Evolutionary conservation across 441 rosid genomes (phyloP).

Genomic region (Dalechampia spathulata): DNA sequence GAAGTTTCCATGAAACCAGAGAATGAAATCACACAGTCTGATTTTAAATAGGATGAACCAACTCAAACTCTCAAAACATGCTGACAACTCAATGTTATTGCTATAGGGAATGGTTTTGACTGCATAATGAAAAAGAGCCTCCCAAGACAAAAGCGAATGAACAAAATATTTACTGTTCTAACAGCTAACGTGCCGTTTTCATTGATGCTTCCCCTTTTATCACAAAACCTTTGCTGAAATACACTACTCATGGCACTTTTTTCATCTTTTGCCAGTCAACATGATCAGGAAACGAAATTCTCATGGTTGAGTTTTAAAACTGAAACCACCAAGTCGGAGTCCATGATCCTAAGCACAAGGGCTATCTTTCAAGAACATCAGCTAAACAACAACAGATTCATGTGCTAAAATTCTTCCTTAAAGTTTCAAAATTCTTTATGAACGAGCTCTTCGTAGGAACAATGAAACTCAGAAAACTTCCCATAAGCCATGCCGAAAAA

Average conservation of each 20-base stretch:
- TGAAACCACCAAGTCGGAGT: background rate
- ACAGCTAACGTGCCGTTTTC: background rate
- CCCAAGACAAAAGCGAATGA: background rate
- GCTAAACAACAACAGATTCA: background rate
- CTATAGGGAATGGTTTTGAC: no score
- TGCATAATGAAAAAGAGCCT: no score
- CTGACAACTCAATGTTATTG: background rate
- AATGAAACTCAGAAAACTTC: slow-evolving; percentile 1
- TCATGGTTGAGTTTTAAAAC: background rate
- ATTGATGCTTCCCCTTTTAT: background rate
- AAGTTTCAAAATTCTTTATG: no score
- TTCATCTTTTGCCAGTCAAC: background rate
- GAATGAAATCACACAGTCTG: background rate
- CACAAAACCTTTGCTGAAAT: background rate
- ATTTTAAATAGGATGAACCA: background rate
- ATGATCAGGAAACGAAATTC: no score
- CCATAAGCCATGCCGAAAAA: background rate
- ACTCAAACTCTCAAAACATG: background rate
- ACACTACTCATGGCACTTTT: background rate
- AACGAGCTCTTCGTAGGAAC: no score
- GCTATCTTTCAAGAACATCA: background rate
- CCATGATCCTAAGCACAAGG: background rate
- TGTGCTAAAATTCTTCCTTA: background rate
- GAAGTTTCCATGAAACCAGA: background rate
- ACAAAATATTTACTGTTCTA: background rate